A percentile compares a stretch with the other conserved stretches of the same genome.
phyloP scores from a whole-genome alignment of 768 basidiomycete species.

The Pulveroboletus frians region DNA sequence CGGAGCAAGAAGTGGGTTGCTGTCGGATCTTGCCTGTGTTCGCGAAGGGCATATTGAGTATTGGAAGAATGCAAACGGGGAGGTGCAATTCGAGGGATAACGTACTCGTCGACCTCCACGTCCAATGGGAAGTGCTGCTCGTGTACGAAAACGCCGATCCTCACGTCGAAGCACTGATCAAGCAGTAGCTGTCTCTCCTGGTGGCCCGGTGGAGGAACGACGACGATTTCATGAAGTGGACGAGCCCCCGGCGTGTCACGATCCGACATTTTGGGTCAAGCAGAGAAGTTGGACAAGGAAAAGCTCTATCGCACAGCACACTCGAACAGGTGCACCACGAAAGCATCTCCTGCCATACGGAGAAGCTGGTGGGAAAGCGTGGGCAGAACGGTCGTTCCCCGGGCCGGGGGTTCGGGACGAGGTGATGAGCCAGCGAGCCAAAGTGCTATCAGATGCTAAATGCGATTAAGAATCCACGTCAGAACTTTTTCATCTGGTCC shows the following conservation, averaged over 20 bases:
- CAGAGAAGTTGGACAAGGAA: neutral
- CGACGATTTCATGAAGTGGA: conserved; percentile 56
- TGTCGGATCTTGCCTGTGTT: conserved; percentile 51
- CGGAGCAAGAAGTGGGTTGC: conserved; percentile 72
- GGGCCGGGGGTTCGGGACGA: conserved; percentile 13
- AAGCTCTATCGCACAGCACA: conserved; percentile 13
- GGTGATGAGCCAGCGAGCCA: conserved; percentile 3
- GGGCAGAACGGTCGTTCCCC: conserved; percentile 10
- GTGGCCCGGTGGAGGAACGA: conserved; percentile 36
- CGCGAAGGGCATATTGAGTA: conserved; percentile 2
- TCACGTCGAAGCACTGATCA: conserved; percentile 62
- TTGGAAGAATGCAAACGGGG: conserved; percentile 9
- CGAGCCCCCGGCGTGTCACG: conserved; percentile 6
- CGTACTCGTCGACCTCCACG: conserved; percentile 68
- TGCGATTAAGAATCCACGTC: neutral
- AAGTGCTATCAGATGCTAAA: conserved; percentile 11
- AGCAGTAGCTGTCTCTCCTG: conserved; percentile 41
- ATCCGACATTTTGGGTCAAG: conserved; percentile 13
- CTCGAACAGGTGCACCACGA: conserved; percentile 11
- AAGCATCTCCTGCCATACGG: neutral
- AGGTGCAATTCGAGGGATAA: conserved; percentile 18
- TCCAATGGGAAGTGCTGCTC: conserved; percentile 66
- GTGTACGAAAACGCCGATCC: conserved; percentile 44
- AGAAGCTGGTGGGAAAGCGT: neutral
- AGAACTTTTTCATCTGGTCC: neutral